Conservation (phyloP, 1,284 basidiomycete species). For the Trichosporon sp. region DNA sequence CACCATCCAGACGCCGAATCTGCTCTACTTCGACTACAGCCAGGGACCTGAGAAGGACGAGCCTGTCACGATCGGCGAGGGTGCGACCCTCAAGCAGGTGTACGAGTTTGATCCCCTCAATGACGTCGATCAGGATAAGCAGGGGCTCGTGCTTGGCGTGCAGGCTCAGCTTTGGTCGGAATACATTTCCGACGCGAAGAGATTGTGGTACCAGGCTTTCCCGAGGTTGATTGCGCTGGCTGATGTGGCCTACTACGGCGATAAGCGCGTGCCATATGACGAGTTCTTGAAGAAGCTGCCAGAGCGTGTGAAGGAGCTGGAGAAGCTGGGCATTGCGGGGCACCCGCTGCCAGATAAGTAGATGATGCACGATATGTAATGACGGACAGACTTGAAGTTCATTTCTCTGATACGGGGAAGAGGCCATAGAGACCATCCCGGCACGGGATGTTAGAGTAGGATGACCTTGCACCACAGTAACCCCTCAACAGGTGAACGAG, state of each 20-base stretch:
- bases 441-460: too few species aligned
- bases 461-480: too few species aligned
- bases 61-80: conserved; percentile 11
- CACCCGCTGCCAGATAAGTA: conserved; percentile 16
- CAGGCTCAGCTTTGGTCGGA: conserved; percentile 22
- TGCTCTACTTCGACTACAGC: conserved; percentile 20
- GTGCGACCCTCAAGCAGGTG: conserved; percentile 12
- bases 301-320: conserved; percentile 11
- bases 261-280: conserved; percentile 9
- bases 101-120: conserved; percentile 14
- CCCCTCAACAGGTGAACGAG: too few species aligned
- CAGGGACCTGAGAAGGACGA: conserved; percentile 11
- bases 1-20: conserved; percentile 11
- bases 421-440: too few species aligned
- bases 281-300: conserved; percentile 17
- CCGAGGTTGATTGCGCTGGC: conserved; percentile 19
- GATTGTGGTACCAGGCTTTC: conserved; percentile 21
- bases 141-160: conserved; percentile 12
- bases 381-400: too few species aligned
- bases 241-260: conserved; percentile 16
- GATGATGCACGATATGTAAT: too few species aligned
- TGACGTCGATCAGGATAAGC: conserved; percentile 6
- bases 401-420: too few species aligned
- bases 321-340: conserved; percentile 14
- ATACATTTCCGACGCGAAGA: conserved; percentile 14